A percentile compares a stretch with the other conserved stretches of the same genome.
Conservation (phyloP, 164 flowering plant species). For the Aristolochia fimbriata region DNA sequence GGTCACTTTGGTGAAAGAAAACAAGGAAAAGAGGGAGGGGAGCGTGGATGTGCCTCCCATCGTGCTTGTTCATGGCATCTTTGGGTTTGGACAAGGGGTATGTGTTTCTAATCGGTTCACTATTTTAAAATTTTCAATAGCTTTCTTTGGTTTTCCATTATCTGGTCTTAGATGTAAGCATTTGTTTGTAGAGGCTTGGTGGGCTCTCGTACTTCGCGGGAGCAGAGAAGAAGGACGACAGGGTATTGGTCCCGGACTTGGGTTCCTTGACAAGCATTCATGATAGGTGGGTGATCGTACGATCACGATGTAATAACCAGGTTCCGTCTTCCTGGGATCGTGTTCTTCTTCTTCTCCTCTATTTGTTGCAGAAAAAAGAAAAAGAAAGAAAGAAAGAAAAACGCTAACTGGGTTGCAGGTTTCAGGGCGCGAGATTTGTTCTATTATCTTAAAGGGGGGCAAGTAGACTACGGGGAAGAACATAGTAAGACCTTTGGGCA, state of each 20-base stretch:
- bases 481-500: slow-evolving; percentile 84
- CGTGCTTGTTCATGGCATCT: slow-evolving; percentile 93
- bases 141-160: background rate
- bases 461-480: slow-evolving; percentile 92
- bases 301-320: background rate
- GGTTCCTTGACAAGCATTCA: slow-evolving; percentile 91
- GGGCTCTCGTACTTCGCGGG: slow-evolving; percentile 93
- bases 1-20: slow-evolving; percentile 12
- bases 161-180: background rate
- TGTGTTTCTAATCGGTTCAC: slow-evolving; percentile 3
- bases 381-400: background rate
- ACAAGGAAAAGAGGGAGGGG: slow-evolving; percentile 1
- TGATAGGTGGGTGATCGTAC: slow-evolving; percentile 49
- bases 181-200: slow-evolving; percentile 58
- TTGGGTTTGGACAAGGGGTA: slow-evolving; percentile 99
- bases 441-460: slow-evolving; percentile 94
- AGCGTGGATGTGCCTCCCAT: slow-evolving; percentile 60
- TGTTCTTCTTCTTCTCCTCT: no score
- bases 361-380: no score
- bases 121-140: background rate
- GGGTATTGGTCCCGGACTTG: slow-evolving; percentile 93
- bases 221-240: slow-evolving; percentile 94
- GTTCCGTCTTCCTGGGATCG: background rate
- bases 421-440: slow-evolving; percentile 94
- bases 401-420: background rate